A percentile compares a stretch with the other conserved stretches of the same genome.
These are phyloP conservation scores for Urochloa ruziziensis DNA, from an alignment of 176 grass and related monocot species.

Conservation along the genomic window DNA sequence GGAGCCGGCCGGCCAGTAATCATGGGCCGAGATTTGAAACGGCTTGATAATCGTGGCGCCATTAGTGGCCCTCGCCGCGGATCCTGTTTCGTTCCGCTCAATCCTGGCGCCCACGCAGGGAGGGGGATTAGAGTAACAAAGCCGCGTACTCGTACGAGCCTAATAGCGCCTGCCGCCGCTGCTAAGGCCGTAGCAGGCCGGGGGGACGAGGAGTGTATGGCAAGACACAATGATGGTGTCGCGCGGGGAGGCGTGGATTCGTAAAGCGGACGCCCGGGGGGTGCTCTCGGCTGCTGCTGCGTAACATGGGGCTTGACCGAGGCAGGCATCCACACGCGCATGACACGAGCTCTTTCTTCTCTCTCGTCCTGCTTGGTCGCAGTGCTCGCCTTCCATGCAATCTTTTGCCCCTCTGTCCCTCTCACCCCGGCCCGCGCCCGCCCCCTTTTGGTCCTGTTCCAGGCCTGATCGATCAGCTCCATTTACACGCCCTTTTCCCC, in stretches of 20 bases:
- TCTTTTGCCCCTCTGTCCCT: conserved; percentile 10
- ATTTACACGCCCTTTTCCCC: conserved; percentile 41
- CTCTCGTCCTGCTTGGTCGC: conserved; percentile 12
- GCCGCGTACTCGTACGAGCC: not conserved
- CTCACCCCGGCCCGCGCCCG: not conserved
- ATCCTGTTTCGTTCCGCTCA: conserved; percentile 33
- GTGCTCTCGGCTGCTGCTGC: conserved; percentile 35
- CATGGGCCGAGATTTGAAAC: conserved; percentile 56
- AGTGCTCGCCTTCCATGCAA: conserved; percentile 45
- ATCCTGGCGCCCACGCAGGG: conserved; percentile 44
- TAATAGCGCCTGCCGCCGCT: not conserved
- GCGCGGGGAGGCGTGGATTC: conserved; percentile 87
- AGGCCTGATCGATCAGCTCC: conserved; percentile 51
- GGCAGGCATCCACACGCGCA: conserved; percentile 14
- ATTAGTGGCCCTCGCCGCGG: conserved; percentile 32
- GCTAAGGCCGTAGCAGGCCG: not conserved
- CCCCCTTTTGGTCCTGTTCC: conserved; percentile 24
- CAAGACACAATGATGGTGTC: conserved; percentile 99
- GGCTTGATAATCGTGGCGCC: conserved; percentile 42
- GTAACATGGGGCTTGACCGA: conserved; percentile 85
- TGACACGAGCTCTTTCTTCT: not conserved
- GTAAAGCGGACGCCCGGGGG: conserved; percentile 48
- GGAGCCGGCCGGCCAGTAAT: too few relatives aligned
- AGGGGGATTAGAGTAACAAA: conserved; percentile 21
- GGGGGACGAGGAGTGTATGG: conserved; percentile 71